Base-by-base conservation (phyloP, 352 stramenopile species). In the Phytopythium montanum region DNA sequence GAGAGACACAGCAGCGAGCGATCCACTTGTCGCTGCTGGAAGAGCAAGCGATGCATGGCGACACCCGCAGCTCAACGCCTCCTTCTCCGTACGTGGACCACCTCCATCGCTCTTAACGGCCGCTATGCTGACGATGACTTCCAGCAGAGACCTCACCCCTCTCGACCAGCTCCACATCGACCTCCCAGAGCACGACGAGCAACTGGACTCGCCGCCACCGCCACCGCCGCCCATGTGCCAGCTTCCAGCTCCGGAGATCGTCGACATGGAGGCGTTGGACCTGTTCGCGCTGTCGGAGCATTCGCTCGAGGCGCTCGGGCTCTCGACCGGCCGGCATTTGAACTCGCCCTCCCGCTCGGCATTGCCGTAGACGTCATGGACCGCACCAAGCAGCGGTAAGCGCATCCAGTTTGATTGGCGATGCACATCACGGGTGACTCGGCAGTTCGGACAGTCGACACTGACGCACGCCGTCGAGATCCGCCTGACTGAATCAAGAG, bases 1-100 rank as follows among this genome's bases (percentile, higher is more conserved):
- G 81, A 41, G 81, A 90, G 59, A 78, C 66, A 2, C 78, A 88
- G 57, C 52, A 86, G 38, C 74, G 72, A 14, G 83, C 77, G 14
- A 66, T 88, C 19, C 79, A 90, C 55, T 39, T 90, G 51, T 66
- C 72, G 41, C 65, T 83, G 26, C 53, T 87, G 48, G 70, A 76
- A 16, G 73, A 83, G 58, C 56, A 59, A 46, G 59, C 52, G 25
- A 14, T 23, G 2, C 26, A 16, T 14, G 8, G 10, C 16, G 48
- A 36, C 31, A 36, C 26, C 12, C 23, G 14, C 21, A 0, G 23
- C 12, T 13, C 21, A 18, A 19, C 16, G 21, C 21, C 7, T 2
- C 33, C 38, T 2, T 21, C 38, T 21, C 19, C 25, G 34, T 57
- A 29, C 51, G 51, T 45, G 18, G 2, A 4, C 28, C 5, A 26